Conservation (phyloP, 345 rosid genomes). For the Trapa incisa region DNA sequence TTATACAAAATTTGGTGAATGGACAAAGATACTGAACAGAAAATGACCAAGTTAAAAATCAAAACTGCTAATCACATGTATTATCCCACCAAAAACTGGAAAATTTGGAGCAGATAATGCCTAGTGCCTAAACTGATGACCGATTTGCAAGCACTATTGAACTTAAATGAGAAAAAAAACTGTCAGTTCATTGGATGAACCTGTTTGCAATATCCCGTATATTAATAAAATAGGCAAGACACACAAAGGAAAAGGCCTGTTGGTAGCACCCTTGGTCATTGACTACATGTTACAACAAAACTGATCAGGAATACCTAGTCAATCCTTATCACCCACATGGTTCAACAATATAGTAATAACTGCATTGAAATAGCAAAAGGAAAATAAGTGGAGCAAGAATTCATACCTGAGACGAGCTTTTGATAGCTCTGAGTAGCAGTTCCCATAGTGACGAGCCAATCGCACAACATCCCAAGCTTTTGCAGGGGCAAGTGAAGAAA, state of each 20-base stretch:
- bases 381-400: background rate
- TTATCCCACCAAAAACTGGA: background rate
- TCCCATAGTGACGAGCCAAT: conserved; percentile 41
- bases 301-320: background rate
- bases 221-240: background rate
- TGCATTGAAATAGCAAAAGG: background rate
- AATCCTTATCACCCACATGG: background rate
- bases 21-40: background rate
- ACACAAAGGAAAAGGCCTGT: background rate
- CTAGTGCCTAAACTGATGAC: background rate
- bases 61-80: background rate
- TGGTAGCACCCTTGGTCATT: background rate
- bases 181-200: background rate
- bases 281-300: background rate
- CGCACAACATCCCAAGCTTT: conserved; percentile 21
- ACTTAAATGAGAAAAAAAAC: background rate
- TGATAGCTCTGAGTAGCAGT: conserved; percentile 89
- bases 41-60: background rate
- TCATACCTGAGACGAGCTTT: conserved; percentile 88
- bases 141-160: background rate
- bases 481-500: conserved; percentile 17
- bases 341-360: background rate
- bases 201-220: background rate
- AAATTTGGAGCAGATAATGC: background rate
- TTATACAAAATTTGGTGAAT: background rate